These are phyloP conservation scores for Xerocomus brunneocitrinus DNA, from an alignment of 768 basidiomycete species.

Conservation along the genomic window DNA sequence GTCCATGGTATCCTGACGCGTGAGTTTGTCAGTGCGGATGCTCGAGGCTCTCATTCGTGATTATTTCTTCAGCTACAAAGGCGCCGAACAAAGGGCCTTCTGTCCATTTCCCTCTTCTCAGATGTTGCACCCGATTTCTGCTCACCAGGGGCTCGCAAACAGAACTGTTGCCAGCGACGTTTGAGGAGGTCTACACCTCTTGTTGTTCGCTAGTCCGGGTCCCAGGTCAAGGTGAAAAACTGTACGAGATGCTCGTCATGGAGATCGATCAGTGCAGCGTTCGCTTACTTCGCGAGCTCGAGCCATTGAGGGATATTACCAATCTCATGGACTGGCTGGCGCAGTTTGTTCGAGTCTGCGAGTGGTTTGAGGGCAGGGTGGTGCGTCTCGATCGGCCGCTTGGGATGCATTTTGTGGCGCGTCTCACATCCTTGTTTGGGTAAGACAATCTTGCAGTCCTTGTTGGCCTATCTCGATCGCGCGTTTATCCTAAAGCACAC, in stretches of 20 bases:
- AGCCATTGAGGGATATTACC: not conserved
- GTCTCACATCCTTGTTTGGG: not conserved
- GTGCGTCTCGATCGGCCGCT: slow-evolving; percentile 38
- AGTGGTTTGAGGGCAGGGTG: slow-evolving; percentile 62
- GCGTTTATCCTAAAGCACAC: slow-evolving; percentile 47
- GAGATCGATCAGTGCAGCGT: slow-evolving; percentile 56
- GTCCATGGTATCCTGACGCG: slow-evolving; percentile 40
- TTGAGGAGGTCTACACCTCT: slow-evolving; percentile 52
- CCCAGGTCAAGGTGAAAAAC: slow-evolving; percentile 48
- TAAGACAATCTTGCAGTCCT: slow-evolving; percentile 54
- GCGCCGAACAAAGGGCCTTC: slow-evolving; percentile 5
- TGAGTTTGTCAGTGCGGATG: slow-evolving; percentile 16
- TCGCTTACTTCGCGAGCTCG: slow-evolving; percentile 39
- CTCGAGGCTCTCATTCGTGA: not conserved
- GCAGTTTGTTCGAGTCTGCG: slow-evolving; percentile 50
- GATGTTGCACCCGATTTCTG: slow-evolving; percentile 37
- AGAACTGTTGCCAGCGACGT: slow-evolving; percentile 41
- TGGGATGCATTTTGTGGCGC: not conserved
- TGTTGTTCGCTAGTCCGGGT: slow-evolving; percentile 54
- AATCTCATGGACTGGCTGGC: slow-evolving; percentile 51
- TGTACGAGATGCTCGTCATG: slow-evolving; percentile 55
- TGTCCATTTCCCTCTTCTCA: slow-evolving; percentile 28
- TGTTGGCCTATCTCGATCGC: slow-evolving; percentile 71
- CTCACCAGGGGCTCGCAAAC: slow-evolving; percentile 33
- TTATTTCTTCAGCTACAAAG: slow-evolving; percentile 2